Conservation (phyloP, 352 stramenopile genomes). For the Blastocystis sp. region DNA sequence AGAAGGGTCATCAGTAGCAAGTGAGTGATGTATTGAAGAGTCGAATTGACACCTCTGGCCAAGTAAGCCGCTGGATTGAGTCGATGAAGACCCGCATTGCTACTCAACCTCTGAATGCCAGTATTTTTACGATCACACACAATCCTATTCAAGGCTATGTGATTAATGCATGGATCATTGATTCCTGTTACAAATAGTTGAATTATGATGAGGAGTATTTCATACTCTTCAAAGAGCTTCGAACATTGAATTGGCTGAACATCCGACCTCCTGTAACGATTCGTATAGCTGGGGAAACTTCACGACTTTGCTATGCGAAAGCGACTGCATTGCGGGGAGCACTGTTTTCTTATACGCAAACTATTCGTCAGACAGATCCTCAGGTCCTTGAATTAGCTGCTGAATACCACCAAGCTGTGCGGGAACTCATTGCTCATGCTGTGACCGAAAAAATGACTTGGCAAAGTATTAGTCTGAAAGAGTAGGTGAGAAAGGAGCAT, state of each 20-base stretch:
- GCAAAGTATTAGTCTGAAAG: slow-evolving; percentile 66
- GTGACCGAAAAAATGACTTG: slow-evolving; percentile 37
- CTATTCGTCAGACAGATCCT: slow-evolving; percentile 61
- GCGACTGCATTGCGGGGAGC: slow-evolving; percentile 91
- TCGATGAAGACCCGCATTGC: background rate
- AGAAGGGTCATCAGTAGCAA: background rate
- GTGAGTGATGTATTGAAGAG: background rate
- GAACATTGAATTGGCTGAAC: slow-evolving; percentile 93
- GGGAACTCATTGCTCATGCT: slow-evolving; percentile 40
- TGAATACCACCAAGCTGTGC: slow-evolving; percentile 20
- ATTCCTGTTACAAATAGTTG: slow-evolving; percentile 66
- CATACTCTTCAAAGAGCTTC: slow-evolving; percentile 94
- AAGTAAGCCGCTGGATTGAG: background rate
- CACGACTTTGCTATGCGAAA: slow-evolving; percentile 88
- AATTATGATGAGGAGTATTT: slow-evolving; percentile 97
- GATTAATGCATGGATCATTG: slow-evolving; percentile 67
- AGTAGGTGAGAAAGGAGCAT: slow-evolving; percentile 72
- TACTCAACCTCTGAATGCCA: background rate
- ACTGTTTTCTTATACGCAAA: slow-evolving; percentile 82
- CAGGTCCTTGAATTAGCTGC: slow-evolving; percentile 5
- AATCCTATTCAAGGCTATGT: slow-evolving; percentile 65
- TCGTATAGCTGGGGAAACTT: slow-evolving; percentile 89
- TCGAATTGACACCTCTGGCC: background rate
- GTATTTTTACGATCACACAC: slow-evolving; percentile 15
- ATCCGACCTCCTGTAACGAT: slow-evolving; percentile 90